A percentile compares a stretch with the other conserved stretches of the same genome.
Evolutionary conservation across 306 rosid species (phyloP).

Genomic region (Vigna nakashimae): DNA sequence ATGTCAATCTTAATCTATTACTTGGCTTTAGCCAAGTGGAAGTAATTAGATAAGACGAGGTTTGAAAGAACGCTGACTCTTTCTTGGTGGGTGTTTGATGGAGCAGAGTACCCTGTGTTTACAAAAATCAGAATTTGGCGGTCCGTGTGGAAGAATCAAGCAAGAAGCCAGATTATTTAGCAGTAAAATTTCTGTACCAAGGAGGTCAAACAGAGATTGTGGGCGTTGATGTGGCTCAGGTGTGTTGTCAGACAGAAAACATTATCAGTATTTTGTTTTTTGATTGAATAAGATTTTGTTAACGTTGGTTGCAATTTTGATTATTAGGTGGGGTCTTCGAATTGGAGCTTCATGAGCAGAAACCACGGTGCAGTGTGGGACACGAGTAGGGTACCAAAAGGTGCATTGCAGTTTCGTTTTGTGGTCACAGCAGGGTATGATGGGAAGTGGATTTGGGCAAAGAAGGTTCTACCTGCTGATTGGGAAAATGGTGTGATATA

Average conservation of each 20-base stretch:
- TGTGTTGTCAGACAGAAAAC: conserved; percentile 33
- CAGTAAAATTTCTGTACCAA: conserved; percentile 75
- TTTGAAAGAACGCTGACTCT: background rate
- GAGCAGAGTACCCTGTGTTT: conserved; percentile 76
- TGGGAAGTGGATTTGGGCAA: conserved; percentile 79
- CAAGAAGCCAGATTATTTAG: conserved; percentile 66
- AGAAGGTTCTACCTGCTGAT: conserved; percentile 73
- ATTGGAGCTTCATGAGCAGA: conserved; percentile 69
- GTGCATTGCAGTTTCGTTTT: conserved; percentile 72
- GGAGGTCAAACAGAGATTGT: conserved; percentile 98
- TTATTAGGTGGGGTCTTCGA: conserved; percentile 67
- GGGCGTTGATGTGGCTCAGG: conserved; percentile 84
- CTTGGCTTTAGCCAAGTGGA: too few relatives aligned
- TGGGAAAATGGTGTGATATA: conserved; percentile 68
- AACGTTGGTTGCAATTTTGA: background rate
- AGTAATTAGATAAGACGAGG: too few relatives aligned
- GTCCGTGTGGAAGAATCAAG: conserved; percentile 91
- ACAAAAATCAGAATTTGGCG: conserved; percentile 66
- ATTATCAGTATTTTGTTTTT: background rate
- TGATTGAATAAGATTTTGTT: background rate
- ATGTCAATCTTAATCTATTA: conserved; percentile 5
- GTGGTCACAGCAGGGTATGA: conserved; percentile 77
- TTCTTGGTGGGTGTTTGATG: background rate
- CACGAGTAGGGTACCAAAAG: conserved; percentile 72
- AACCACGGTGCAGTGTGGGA: conserved; percentile 86